phyloP scores from a whole-genome alignment of 2,329 filamentous ascomycete genomes.

The Waltergamsia citrina region DNA sequence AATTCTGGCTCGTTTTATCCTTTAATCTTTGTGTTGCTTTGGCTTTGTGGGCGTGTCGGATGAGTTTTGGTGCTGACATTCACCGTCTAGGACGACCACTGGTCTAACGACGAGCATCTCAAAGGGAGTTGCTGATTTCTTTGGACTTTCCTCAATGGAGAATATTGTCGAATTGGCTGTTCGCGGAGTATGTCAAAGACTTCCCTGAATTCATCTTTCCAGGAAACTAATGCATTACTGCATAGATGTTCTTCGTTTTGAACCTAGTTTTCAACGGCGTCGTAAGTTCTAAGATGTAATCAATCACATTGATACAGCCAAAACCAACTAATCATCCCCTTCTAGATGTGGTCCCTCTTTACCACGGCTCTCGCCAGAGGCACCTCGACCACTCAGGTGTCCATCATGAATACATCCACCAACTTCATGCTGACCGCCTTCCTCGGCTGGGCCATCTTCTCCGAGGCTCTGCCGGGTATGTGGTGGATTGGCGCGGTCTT shows the following conservation, averaged over 20 bases:
- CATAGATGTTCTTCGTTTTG: slow-evolving; percentile 65
- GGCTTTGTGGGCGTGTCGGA: not conserved
- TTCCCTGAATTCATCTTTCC: not conserved
- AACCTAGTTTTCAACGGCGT: slow-evolving; percentile 69
- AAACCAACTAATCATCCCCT: slow-evolving; percentile 2
- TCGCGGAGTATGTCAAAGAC: slow-evolving; percentile 16
- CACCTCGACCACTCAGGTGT: slow-evolving; percentile 68
- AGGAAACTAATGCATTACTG: not conserved
- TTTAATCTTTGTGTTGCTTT: not conserved
- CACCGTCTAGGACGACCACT: slow-evolving; percentile 39
- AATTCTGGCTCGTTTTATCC: no score
- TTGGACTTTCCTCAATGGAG: slow-evolving; percentile 32
- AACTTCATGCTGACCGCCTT: slow-evolving; percentile 75
- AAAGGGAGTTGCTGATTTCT: slow-evolving; percentile 27
- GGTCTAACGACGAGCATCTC: slow-evolving; percentile 41
- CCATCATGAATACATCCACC: slow-evolving; percentile 71
- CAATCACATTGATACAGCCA: not conserved
- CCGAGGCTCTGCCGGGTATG: slow-evolving; percentile 58
- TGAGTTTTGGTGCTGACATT: not conserved
- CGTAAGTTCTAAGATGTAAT: slow-evolving; percentile 26
- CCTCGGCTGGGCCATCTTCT: slow-evolving; percentile 61
- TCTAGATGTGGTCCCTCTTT: slow-evolving; percentile 82
- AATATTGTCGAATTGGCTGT: slow-evolving; percentile 36
- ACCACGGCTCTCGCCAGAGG: slow-evolving; percentile 67
- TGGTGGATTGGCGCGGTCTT: slow-evolving; percentile 71